A percentile compares a stretch with the other conserved stretches of the same genome.
These are phyloP conservation scores for Aspergillus aculeatus DNA, from an alignment of 2,329 filamentous ascomycete genomes.

Conservation along the genomic window DNA sequence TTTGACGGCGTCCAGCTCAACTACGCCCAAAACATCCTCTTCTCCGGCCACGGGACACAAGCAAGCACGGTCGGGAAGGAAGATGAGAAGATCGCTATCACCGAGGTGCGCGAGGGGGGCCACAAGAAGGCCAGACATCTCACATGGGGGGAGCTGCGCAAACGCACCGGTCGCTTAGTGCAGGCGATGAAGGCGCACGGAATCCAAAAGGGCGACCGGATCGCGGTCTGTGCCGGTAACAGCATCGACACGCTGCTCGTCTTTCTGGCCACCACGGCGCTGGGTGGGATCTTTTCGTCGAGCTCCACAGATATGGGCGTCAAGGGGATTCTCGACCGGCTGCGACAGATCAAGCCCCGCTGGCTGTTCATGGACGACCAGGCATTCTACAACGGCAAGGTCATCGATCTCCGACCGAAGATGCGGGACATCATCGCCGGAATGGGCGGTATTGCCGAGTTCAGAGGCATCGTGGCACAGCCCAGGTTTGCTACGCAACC, in stretches of 20 bases:
- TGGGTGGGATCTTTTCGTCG: constrained; percentile 74
- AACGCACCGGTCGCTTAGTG: constrained; percentile 57
- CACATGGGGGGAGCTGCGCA: constrained; percentile 67
- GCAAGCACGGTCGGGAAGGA: constrained; percentile 62
- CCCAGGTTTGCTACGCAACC: constrained; percentile 60
- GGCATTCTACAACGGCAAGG: constrained; percentile 76
- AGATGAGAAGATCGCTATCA: constrained; percentile 67
- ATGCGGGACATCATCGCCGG: constrained; percentile 66
- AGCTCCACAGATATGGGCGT: constrained; percentile 82
- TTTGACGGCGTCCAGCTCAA: constrained; percentile 73
- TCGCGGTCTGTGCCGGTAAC: constrained; percentile 74
- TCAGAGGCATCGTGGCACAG: constrained; percentile 64
- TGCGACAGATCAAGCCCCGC: constrained; percentile 71
- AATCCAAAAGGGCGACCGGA: constrained; percentile 67
- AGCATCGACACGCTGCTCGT: constrained; percentile 71
- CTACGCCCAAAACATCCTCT: constrained; percentile 79
- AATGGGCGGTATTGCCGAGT: constrained; percentile 59
- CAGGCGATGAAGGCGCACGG: constrained; percentile 67
- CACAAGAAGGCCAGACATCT: constrained; percentile 47
- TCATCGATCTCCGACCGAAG: constrained; percentile 68
- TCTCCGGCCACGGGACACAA: constrained; percentile 40
- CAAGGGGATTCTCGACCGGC: constrained; percentile 71
- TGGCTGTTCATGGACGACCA: constrained; percentile 83
- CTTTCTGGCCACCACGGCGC: constrained; percentile 65
- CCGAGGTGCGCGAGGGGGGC: constrained; percentile 55